These are phyloP conservation scores for Penicillium sp. DNA, from an alignment of 2,329 filamentous ascomycete genomes.

Conservation along the genomic window DNA sequence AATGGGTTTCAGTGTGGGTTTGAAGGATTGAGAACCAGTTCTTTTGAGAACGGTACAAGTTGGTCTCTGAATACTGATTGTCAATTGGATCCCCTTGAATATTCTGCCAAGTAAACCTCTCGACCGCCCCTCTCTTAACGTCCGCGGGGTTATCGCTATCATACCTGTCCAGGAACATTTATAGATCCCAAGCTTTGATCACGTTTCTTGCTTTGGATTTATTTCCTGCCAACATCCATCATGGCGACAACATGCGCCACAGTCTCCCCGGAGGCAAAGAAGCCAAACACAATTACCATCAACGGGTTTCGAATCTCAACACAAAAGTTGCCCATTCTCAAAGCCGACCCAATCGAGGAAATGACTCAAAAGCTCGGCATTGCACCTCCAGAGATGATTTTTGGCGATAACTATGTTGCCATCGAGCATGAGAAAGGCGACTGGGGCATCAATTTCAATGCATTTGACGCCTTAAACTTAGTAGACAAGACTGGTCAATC, in stretches of 20 bases:
- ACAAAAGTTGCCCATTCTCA: constrained; percentile 91
- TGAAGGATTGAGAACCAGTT: no score
- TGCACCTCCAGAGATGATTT: constrained; percentile 96
- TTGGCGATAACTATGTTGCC: constrained; percentile 84
- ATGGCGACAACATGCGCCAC: constrained; percentile 50
- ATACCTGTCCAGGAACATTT: constrained; percentile 5
- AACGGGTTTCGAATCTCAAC: constrained; percentile 70
- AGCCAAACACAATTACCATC: constrained; percentile 57
- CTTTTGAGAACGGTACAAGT: no score
- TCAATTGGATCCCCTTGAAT: no score
- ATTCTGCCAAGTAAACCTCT: constrained; percentile 13
- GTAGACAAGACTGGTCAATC: constrained; percentile 90
- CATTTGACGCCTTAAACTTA: constrained; percentile 78
- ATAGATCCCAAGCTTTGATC: constrained; percentile 4
- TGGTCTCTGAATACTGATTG: no score
- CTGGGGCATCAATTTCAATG: constrained; percentile 78
- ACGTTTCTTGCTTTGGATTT: not conserved
- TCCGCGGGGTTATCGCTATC: constrained; percentile 31
- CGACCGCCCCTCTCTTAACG: constrained; percentile 35
- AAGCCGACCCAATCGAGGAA: constrained; percentile 80
- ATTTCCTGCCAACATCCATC: constrained; percentile 16
- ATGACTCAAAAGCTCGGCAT: constrained; percentile 78
- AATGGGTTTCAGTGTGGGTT: no score
- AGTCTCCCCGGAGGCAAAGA: constrained; percentile 47
- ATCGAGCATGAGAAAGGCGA: constrained; percentile 69